Percentiles rank a stretch among this genome's conserved stretches.
These are phyloP conservation scores for Acacia pycnantha DNA, from an alignment of 331 rosid genomes.

Conservation along the genomic window DNA sequence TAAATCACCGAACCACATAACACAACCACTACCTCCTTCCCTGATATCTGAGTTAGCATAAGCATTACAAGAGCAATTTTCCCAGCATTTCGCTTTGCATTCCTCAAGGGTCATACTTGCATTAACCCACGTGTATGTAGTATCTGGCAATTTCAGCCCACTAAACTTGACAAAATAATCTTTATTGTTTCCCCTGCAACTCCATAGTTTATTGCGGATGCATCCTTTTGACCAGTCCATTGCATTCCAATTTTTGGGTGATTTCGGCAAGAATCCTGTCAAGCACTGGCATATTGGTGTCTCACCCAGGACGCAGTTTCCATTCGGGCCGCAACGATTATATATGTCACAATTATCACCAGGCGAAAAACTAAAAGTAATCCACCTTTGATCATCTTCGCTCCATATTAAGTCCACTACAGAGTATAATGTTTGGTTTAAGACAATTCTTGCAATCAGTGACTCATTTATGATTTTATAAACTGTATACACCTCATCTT, in stretches of 20 bases:
- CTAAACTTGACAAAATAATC: background rate
- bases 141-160: conserved; percentile 29
- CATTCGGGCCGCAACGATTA: conserved; percentile 27
- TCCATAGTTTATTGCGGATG: background rate
- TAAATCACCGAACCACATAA: conserved; percentile 24
- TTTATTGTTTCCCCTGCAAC: too few relatives aligned
- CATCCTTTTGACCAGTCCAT: background rate
- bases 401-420: background rate
- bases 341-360: conserved; percentile 37
- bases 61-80: conserved; percentile 38
- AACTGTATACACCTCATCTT: background rate
- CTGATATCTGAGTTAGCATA: conserved; percentile 19
- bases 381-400: conserved; percentile 26
- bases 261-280: conserved; percentile 12
- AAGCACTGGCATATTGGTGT: too few relatives aligned
- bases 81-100: conserved; percentile 30
- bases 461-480: background rate
- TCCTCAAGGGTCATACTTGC: conserved; percentile 19
- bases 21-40: conserved; percentile 21
- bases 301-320: too few relatives aligned
- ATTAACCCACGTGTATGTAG: conserved; percentile 23
- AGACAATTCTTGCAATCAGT: background rate
- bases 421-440: background rate
- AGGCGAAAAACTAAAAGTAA: conserved; percentile 14
- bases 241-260: too few relatives aligned